Conservation (phyloP, 305 asterid genomes). For the Vinca major region DNA sequence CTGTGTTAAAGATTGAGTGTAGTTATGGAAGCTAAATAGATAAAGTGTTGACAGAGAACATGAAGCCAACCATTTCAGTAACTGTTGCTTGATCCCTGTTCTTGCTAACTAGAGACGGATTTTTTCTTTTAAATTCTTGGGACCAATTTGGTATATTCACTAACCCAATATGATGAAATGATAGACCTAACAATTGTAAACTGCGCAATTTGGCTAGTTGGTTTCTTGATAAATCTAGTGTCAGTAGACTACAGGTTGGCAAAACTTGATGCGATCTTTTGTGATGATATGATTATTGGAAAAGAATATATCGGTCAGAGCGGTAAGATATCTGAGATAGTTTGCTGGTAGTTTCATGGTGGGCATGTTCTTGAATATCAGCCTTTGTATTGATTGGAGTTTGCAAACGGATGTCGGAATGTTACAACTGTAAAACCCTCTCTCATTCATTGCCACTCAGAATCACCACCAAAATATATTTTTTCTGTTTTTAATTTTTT, state of each 20-base stretch:
- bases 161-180: constrained; percentile 45
- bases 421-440: constrained; percentile 14
- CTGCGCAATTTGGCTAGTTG: constrained; percentile 25
- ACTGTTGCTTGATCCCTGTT: constrained; percentile 43
- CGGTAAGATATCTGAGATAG: constrained; percentile 51
- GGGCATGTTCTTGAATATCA: constrained; percentile 33
- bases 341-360: constrained; percentile 35
- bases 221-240: constrained; percentile 48
- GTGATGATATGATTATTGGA: constrained; percentile 42
- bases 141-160: constrained; percentile 42
- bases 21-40: constrained; percentile 28
- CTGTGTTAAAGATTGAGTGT: constrained; percentile 46
- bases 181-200: constrained; percentile 37
- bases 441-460: too few species aligned
- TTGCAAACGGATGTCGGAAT: constrained; percentile 46
- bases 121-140: constrained; percentile 16
- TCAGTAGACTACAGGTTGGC: constrained; percentile 32
- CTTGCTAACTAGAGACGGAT: constrained; percentile 28
- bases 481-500: too few species aligned
- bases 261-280: constrained; percentile 41
- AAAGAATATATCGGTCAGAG: constrained; percentile 31
- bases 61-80: constrained; percentile 45
- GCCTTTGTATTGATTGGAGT: constrained; percentile 26
- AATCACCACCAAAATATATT: too few species aligned
- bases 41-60: constrained; percentile 39